phyloP scores from a whole-genome alignment of 257 asterid species.

The Rehmannia glutinosa region DNA sequence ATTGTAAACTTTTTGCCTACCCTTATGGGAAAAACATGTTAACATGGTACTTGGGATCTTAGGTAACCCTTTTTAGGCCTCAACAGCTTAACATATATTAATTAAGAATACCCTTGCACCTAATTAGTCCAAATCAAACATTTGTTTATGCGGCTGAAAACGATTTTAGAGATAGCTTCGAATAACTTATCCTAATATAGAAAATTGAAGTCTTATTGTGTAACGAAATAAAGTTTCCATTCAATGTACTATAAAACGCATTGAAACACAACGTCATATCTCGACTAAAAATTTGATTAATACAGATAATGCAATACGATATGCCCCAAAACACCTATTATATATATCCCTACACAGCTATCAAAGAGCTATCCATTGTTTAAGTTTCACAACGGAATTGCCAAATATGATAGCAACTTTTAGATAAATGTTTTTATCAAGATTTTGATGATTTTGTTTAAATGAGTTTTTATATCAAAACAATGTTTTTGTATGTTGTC shows the following conservation, averaged over 20 bases:
- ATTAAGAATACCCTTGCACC: conserved; percentile 11
- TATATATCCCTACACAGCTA: conserved; percentile 6
- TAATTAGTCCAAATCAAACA: conserved; percentile 20
- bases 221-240: conserved; percentile 7
- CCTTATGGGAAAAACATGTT: conserved; percentile 18
- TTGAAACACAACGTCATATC: background rate
- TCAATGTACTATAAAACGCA: conserved; percentile 12
- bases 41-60: conserved; percentile 23
- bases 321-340: background rate
- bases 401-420: too few species aligned
- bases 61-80: conserved; percentile 21
- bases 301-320: background rate
- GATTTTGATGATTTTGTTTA: too few species aligned
- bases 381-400: background rate
- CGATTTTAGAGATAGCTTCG: conserved; percentile 16
- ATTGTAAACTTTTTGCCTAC: conserved; percentile 14
- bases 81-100: conserved; percentile 1
- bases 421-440: too few species aligned
- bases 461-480: too few species aligned
- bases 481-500: too few species aligned
- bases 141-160: conserved; percentile 4
- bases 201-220: conserved; percentile 13
- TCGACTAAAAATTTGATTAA: conserved; percentile 8
- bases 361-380: background rate
- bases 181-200: conserved; percentile 15